These are phyloP conservation scores for Leccinum pachyderme DNA, from an alignment of 1,284 basidiomycete species.

Conservation along the genomic window DNA sequence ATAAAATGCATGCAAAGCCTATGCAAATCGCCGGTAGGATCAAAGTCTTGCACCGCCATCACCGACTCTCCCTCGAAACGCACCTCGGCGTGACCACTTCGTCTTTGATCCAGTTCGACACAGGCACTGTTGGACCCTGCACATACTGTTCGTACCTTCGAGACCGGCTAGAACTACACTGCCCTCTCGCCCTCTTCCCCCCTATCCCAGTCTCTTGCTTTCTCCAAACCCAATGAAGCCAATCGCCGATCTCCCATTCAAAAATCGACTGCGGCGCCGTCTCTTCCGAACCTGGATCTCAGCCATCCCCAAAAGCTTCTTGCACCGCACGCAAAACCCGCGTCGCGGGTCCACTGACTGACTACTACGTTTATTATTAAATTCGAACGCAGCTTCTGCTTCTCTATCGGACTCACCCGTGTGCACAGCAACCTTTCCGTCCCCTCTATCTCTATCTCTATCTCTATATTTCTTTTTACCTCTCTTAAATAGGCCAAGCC, in stretches of 20 bases:
- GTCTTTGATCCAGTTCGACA: neutral
- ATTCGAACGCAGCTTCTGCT: neutral
- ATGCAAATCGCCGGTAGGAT: conserved; percentile 2
- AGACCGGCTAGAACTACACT: neutral
- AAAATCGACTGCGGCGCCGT: neutral
- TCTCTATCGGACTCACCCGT: neutral
- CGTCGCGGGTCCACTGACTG: neutral
- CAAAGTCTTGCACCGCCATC: neutral
- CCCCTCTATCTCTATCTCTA: neutral
- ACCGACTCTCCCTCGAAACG: neutral
- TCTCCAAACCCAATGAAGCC: neutral
- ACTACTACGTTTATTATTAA: neutral
- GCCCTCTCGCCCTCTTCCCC: neutral
- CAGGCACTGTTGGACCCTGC: neutral
- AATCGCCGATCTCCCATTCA: neutral
- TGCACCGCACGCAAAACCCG: neutral
- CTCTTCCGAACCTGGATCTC: neutral
- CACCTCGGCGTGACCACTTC: conserved; percentile 1
- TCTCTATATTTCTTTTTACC: neutral
- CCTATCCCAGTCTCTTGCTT: neutral
- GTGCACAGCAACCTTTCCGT: neutral
- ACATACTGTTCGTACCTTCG: neutral
- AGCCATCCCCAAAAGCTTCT: neutral
- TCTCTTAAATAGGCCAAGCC: neutral
- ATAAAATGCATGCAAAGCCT: neutral